Percentiles rank a stretch among this genome's conserved stretches.
Conservation (phyloP, 352 stramenopile genomes). For the Globisporangium middletonii region DNA sequence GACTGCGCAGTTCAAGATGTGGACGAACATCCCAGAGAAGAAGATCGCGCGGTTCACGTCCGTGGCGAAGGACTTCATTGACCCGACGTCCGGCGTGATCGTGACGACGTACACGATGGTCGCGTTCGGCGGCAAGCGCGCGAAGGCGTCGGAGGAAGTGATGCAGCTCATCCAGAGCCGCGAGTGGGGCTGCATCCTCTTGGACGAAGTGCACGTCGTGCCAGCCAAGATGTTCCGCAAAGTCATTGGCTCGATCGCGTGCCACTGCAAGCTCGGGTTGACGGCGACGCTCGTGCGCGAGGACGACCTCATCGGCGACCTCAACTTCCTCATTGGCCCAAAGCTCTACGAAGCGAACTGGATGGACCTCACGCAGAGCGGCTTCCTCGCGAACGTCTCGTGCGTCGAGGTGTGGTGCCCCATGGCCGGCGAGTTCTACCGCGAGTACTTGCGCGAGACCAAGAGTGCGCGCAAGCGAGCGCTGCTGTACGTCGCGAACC, state of each 20-base stretch:
- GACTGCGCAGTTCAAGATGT: slow-evolving; percentile 98
- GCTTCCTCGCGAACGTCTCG: slow-evolving; percentile 96
- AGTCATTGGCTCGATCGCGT: slow-evolving; percentile 91
- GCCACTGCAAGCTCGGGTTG: slow-evolving; percentile 97
- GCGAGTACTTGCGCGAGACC: slow-evolving; percentile 79
- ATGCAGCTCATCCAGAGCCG: slow-evolving; percentile 95
- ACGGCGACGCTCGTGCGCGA: slow-evolving; percentile 99
- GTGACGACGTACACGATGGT: slow-evolving; percentile 99
- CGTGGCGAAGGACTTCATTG: slow-evolving; percentile 78
- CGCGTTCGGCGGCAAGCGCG: slow-evolving; percentile 89
- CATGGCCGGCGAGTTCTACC: slow-evolving; percentile 98
- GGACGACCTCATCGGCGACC: slow-evolving; percentile 97
- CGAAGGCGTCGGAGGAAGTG: slow-evolving; percentile 88
- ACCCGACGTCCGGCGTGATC: slow-evolving; percentile 86
- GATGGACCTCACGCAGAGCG: slow-evolving; percentile 98
- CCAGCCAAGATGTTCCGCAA: slow-evolving; percentile 98
- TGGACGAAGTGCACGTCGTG: slow-evolving; percentile 98
- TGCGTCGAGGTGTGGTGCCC: slow-evolving; percentile 99
- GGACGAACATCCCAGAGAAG: slow-evolving; percentile 91
- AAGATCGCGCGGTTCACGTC: slow-evolving; percentile 84
- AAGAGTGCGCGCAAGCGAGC: slow-evolving; percentile 89
- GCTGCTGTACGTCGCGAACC: slow-evolving; percentile 99
- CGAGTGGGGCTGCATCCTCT: slow-evolving; percentile 98
- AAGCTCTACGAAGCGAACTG: slow-evolving; percentile 97
- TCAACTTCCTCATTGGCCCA: slow-evolving; percentile 99